Evolutionary conservation across 2,329 filamentous ascomycete species (phyloP), one percentile per base, ranked within the genome.

Genomic region (Cercospora janseana): DNA sequence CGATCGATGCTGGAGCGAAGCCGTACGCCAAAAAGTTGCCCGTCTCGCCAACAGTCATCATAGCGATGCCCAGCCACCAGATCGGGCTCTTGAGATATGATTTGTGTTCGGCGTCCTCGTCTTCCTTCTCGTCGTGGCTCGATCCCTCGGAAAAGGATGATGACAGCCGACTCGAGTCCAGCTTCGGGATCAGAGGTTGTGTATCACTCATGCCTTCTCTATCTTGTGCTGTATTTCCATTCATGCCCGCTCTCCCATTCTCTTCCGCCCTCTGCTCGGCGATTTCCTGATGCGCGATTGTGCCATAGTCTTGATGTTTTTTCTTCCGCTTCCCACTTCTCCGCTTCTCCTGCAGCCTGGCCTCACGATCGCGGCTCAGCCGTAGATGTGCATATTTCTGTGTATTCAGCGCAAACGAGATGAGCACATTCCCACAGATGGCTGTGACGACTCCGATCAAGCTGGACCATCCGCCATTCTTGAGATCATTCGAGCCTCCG

Each of bases 1-100:
- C 93, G 62, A 98, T 96, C 10, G 93, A 97, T 6, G 93, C 93
- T 3, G 93, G 93, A 23, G 93, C 93, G 68, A 98, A 98, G 18
- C 93, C 93, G 65, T 98, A 98, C 0, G 93, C 93, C 56, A 98
- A 74, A 66, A 98, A 98, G 69, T 98, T 98, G 44, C 93, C 93
- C 66, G 87, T 86, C 73, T 98, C 93, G 50, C 93, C 93, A 18
- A 95, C 74, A 0, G 85, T 89, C 81, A 98, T 98, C 52, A 98
- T 77, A 12, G 94, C 79, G 59, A 97, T 92, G 15, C 93, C 93
- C 24, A 85, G 73, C 93, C 93, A 98, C 93, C 93, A 98, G 66
- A 93, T 96, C 1, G 90, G 89, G 27, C 90, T 95, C 57, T 82
- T 83, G 52, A 98, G 79, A 69, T 98, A 98, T 4, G 82, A 86